Base-by-base conservation (phyloP, 345 rosid genomes). In the Hypericum androsaemum region DNA sequence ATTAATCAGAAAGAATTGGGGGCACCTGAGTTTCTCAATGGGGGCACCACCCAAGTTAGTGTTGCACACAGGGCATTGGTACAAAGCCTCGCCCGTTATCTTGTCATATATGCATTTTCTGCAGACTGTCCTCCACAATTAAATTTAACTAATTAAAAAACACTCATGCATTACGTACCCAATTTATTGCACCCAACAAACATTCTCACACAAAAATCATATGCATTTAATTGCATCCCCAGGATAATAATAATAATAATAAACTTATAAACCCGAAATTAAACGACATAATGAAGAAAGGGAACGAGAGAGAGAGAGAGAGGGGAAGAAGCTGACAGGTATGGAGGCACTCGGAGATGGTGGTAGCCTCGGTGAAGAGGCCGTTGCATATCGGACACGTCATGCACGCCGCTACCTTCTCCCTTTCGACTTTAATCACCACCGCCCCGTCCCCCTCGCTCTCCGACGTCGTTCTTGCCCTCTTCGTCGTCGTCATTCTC, bases 1-100 rank as follows among this genome's bases (percentile, higher is more conserved):
- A n/a, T n/a, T n/a, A n/a, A n/a, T n/a, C n/a, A n/a, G n/a, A n/a
- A n/a, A n/a, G n/a, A n/a, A n/a, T n/a, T n/a, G n/a, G n/a, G 32
- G 32, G 1, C 67, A 78, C 83, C 83, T 78, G 44, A 78, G 80
- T 59, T 74, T 75, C 59, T 75, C 74, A 2, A 62, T 42, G 14
- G 83, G 76, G 60, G 68, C 44, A 54, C 70, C 53, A 7, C 83
- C 83, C 5, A 78, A 66, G 17, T 67, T 44, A 38, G 52, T 63
- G 37, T 63, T 58, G 54, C 83, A 78, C 0, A 70, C 67, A 5
- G 83, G 83, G 61, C 83, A 78, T 41, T 38, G 52, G 13, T 60
- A 50, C 40, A 60, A 51, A 32, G 52, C 70, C 39, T 72, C 64
- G 13, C 62, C 65, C n/a, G 13, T 44, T 46, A 78, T 59, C 70